Evolutionary conservation across 1,284 basidiomycete species (phyloP).

Genomic region (Ceratobasidium sp.): DNA sequence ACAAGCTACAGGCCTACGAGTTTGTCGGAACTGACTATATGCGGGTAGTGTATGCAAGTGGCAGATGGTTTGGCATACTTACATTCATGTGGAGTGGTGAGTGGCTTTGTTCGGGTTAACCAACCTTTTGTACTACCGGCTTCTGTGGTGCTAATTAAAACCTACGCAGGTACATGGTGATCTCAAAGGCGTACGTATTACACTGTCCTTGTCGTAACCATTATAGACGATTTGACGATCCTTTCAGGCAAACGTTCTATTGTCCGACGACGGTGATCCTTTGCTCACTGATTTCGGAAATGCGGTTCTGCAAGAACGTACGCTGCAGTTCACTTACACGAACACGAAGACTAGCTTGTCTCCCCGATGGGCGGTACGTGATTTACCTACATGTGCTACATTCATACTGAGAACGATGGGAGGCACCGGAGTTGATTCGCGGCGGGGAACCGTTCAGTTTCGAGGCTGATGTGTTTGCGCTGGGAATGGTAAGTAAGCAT

Average conservation of each 20-base stretch:
- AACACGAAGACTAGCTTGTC: neutral
- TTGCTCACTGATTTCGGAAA: neutral
- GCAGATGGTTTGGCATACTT: slow-evolving; percentile 1
- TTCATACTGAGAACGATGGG: neutral
- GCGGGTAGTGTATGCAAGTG: neutral
- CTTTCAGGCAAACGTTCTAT: neutral
- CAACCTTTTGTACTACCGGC: neutral
- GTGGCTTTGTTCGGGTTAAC: neutral
- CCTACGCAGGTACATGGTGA: neutral
- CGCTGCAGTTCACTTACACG: neutral
- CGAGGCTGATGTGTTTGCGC: slow-evolving; percentile 18
- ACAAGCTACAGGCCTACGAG: too few relatives aligned
- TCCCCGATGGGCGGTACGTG: neutral
- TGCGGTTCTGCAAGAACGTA: neutral
- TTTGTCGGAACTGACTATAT: too few relatives aligned
- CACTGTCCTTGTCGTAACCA: neutral
- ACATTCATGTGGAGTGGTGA: neutral
- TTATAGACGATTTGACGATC: neutral
- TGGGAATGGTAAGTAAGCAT: slow-evolving; percentile 5
- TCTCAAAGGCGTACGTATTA: neutral
- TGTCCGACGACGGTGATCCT: neutral
- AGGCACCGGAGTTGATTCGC: slow-evolving; percentile 5
- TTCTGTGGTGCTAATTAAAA: neutral
- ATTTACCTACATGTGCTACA: neutral
- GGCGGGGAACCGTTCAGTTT: neutral